Base-by-base conservation (phyloP, 768 basidiomycete genomes). In the Chalciporus piperatus region DNA sequence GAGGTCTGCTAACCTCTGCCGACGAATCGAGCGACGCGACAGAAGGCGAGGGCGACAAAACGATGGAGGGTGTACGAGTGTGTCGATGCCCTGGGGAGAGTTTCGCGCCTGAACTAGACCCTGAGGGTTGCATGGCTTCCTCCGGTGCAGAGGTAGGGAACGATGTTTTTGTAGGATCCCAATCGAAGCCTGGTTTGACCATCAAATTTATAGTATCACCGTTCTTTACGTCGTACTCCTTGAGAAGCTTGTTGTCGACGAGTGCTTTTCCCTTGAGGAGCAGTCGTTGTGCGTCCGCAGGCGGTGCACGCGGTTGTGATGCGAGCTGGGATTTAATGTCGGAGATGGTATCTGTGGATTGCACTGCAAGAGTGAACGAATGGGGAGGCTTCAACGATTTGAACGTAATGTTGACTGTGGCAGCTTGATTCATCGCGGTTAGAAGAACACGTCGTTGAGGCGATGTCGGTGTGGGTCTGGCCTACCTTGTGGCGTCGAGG, bases 201-300 rank as follows among this genome's bases (percentile, higher is more conserved):
- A 94, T 86, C 41, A 99, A 75, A 68, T 87, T 96, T 60, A 98
- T 74, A 11, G 83, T 87, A 58, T 90, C 85, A 11, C 87, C 89
- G 64, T 86, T 81, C 61, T 84, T 81, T 62, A 95, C 77, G 63
- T 74, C 81, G 74, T 98, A 99, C 67, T 98, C 97, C 64, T 88
- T 87, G 37, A 98, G 73, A 10, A 99, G 81, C 66, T 95, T 96
- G 22, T 73, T 73, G 74, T 98, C 96, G 14, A 83, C 84, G 56
- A 98, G 80, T 0, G 88, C 93, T 69, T 99, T 99, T 50, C 97
- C 97, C 71, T 95, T 98, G 47, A 97, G 76, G 11, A 99, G 75
- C 14, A 98, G 80, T 3, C 97, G 77, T 69, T 97, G 95, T 27
- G 79, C 76, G 64, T 92, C 85, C 41, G 84, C 80, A 9, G 87